Evolutionary conservation across 129 eudicot species (phyloP).

Genomic region (Centrapalus pauciflorus): DNA sequence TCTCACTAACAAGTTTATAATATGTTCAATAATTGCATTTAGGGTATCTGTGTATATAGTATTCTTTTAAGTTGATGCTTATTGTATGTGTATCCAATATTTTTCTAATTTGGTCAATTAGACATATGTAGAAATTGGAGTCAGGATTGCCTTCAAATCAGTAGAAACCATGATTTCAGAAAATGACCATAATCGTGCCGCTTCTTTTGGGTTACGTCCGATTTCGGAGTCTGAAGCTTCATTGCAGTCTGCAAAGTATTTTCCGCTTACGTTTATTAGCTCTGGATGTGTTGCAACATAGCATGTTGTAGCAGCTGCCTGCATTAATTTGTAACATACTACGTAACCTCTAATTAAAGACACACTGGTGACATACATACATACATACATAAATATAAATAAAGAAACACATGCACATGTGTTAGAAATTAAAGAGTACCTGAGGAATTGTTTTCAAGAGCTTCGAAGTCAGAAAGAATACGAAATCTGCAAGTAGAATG

Average conservation of each 20-base stretch:
- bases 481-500: constrained; percentile 74
- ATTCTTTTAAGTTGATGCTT: constrained; percentile 17
- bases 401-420: not conserved
- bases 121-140: constrained; percentile 26
- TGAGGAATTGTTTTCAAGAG: constrained; percentile 86
- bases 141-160: constrained; percentile 27
- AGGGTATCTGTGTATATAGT: constrained; percentile 13
- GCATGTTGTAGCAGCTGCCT: constrained; percentile 98
- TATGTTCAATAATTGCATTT: too few relatives aligned
- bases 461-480: constrained; percentile 71
- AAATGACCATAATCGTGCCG: constrained; percentile 62
- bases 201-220: constrained; percentile 62
- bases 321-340: not conserved
- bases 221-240: constrained; percentile 60
- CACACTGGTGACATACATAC: not conserved
- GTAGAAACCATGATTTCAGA: constrained; percentile 64
- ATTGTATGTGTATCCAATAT: not conserved
- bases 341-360: too few relatives aligned
- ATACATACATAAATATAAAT: too few relatives aligned
- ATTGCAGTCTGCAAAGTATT: constrained; percentile 83
- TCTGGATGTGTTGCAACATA: constrained; percentile 77
- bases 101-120: not conserved
- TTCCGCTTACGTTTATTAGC: constrained; percentile 51
- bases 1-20: constrained; percentile 17
- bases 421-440: constrained; percentile 38